Evolutionary conservation across 768 basidiomycete genomes (phyloP).

Genomic region (Termitomyces sp.): DNA sequence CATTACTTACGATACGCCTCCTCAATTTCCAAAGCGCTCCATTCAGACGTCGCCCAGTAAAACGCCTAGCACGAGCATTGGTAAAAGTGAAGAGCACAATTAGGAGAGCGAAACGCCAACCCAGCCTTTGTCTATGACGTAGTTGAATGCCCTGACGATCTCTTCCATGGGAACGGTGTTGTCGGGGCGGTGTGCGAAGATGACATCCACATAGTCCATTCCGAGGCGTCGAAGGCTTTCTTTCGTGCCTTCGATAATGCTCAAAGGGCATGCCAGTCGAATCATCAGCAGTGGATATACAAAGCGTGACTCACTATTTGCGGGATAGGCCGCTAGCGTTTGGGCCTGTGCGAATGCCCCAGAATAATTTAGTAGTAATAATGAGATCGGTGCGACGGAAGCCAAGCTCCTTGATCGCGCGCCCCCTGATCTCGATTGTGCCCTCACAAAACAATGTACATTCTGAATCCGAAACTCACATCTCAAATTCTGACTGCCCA

Average conservation of each 20-base stretch:
- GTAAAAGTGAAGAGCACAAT: conserved; percentile 1
- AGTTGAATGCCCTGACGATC: conserved; percentile 78
- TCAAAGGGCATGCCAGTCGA: conserved; percentile 17
- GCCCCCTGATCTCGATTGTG: conserved; percentile 39
- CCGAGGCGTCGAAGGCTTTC: conserved; percentile 64
- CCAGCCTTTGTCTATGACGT: conserved; percentile 71
- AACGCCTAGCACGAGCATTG: conserved; percentile 36
- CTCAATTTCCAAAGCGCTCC: conserved; percentile 60
- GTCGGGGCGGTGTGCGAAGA: conserved; percentile 70
- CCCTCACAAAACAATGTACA: not conserved
- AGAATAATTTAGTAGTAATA: conserved; percentile 78
- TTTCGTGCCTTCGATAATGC: conserved; percentile 73
- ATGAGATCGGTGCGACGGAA: conserved; percentile 65
- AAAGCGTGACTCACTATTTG: conserved; percentile 45
- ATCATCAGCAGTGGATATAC: not conserved
- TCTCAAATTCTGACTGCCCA: conserved; percentile 74
- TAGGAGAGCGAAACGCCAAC: conserved; percentile 21
- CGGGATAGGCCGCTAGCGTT: conserved; percentile 55
- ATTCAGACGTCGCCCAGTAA: conserved; percentile 74
- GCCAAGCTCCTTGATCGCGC: conserved; percentile 71
- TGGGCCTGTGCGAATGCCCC: conserved; percentile 59
- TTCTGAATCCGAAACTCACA: conserved; percentile 35
- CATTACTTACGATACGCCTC: conserved; percentile 44
- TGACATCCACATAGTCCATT: conserved; percentile 72
- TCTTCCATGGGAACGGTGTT: conserved; percentile 68